Conservation (phyloP, 2,329 filamentous ascomycete species). For the Apiospora rasikravindrae region DNA sequence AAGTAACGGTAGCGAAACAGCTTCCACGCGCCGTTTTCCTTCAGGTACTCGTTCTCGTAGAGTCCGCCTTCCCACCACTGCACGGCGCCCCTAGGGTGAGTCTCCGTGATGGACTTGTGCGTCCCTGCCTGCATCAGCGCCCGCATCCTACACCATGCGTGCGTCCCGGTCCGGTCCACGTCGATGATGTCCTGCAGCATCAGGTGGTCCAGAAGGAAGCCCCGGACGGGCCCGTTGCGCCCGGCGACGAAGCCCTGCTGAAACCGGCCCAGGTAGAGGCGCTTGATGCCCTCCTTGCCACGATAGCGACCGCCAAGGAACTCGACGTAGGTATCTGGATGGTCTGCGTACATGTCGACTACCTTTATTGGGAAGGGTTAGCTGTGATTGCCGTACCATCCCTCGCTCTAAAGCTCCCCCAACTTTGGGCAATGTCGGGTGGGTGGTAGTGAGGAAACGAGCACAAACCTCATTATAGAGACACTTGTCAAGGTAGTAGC, state of each 20-base stretch:
- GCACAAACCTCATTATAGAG: conserved; percentile 56
- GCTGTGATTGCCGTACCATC: not conserved
- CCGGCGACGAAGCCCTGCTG: conserved; percentile 55
- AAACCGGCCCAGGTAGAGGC: conserved; percentile 59
- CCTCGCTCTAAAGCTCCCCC: not conserved
- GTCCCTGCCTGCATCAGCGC: conserved; percentile 61
- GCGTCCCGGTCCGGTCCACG: conserved; percentile 50
- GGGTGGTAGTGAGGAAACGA: not conserved
- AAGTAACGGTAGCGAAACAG: conserved; percentile 60
- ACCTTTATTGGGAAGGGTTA: conserved; percentile 38
- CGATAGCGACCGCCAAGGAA: conserved; percentile 61
- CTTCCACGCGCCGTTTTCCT: conserved; percentile 60
- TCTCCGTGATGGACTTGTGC: conserved; percentile 55
- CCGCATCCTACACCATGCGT: conserved; percentile 57
- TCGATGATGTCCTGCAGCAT: conserved; percentile 64
- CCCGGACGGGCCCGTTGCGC: conserved; percentile 60
- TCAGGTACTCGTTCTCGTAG: conserved; percentile 65
- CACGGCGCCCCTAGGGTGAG: conserved; percentile 55
- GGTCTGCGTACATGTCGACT: conserved; percentile 55
- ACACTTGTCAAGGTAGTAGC: conserved; percentile 65
- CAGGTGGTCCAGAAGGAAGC: conserved; percentile 61
- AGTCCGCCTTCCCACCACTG: conserved; percentile 65
- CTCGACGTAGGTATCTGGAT: conserved; percentile 59
- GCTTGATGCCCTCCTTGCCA: conserved; percentile 52
- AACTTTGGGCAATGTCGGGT: not conserved